Conservation (phyloP, 108 stramenopile genomes). For the Ochromonas danica region DNA sequence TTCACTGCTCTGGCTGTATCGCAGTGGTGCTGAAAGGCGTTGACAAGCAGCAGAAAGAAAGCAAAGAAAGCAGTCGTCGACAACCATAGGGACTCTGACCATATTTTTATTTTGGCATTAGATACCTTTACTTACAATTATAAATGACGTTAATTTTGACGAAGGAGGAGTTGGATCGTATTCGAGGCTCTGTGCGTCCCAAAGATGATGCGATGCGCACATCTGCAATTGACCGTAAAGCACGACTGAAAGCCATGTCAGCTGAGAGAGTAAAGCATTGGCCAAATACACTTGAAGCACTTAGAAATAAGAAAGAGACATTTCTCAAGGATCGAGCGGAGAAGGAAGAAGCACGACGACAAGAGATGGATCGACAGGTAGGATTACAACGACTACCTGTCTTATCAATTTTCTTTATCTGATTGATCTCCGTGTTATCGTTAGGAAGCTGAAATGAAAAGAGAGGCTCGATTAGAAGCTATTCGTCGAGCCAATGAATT, state of each 20-base stretch:
- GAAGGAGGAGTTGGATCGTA: slow-evolving; percentile 6
- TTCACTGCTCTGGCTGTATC: no score
- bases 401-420: not conserved
- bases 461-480: slow-evolving; percentile 52
- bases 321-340: slow-evolving; percentile 49
- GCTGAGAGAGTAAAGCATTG: slow-evolving; percentile 51
- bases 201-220: slow-evolving; percentile 38
- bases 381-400: not conserved
- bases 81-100: no score
- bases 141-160: no score
- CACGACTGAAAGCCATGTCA: slow-evolving; percentile 41
- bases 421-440: not conserved
- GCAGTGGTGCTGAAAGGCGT: no score
- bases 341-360: slow-evolving; percentile 34
- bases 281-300: slow-evolving; percentile 56
- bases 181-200: not conserved
- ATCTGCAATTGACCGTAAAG: no score
- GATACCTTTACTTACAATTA: no score
- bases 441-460: slow-evolving; percentile 57
- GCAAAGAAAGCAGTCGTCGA: no score
- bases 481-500: slow-evolving; percentile 59
- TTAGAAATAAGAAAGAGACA: slow-evolving; percentile 50
- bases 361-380: slow-evolving; percentile 37
- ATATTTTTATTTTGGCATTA: no score
- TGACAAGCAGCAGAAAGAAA: no score